A percentile compares a stretch with the other conserved stretches of the same genome.
These are phyloP conservation scores for Microcyclosporella mali DNA, from an alignment of 2,329 filamentous ascomycete species.

Conservation along the genomic window DNA sequence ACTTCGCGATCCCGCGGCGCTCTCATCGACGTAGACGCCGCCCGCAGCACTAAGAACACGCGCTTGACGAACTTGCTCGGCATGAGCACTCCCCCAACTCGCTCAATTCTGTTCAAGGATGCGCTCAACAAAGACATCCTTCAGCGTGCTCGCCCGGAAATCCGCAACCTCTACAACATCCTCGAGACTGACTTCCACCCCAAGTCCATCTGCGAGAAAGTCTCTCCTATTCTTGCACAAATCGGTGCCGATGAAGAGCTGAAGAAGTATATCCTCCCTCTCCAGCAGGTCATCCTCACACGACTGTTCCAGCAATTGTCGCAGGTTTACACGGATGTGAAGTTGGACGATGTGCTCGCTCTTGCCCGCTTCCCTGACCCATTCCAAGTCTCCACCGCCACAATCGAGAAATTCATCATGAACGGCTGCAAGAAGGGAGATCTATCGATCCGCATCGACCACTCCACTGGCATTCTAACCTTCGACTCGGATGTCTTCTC, in stretches of 20 bases:
- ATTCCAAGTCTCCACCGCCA: conserved; percentile 83
- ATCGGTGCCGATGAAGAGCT: conserved; percentile 92
- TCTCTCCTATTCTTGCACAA: conserved; percentile 88
- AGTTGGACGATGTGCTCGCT: conserved; percentile 85
- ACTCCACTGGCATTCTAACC: conserved; percentile 88
- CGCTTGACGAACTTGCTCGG: conserved; percentile 92
- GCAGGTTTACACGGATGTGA: conserved; percentile 97
- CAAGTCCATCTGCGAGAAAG: conserved; percentile 97
- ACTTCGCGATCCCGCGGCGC: conserved; percentile 92
- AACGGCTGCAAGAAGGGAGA: conserved; percentile 99
- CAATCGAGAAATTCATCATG: conserved; percentile 99
- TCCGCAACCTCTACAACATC: conserved; percentile 95
- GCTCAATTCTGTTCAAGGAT: conserved; percentile 89
- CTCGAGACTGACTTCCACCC: conserved; percentile 99
- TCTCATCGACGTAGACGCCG: conserved; percentile 93
- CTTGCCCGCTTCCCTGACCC: conserved; percentile 94
- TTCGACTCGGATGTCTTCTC: conserved; percentile 99
- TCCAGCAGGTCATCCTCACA: conserved; percentile 97
- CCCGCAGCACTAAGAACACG: conserved; percentile 97
- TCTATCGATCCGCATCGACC: conserved; percentile 89
- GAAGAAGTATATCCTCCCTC: conserved; percentile 90
- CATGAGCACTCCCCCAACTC: conserved; percentile 83
- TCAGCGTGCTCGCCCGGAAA: conserved; percentile 87
- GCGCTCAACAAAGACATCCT: conserved; percentile 90
- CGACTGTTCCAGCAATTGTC: conserved; percentile 98